A percentile compares a stretch with the other conserved stretches of the same genome.
Evolutionary conservation across 805 yeast genomes (phyloP).

Genomic region (Teunomyces pallodes): DNA sequence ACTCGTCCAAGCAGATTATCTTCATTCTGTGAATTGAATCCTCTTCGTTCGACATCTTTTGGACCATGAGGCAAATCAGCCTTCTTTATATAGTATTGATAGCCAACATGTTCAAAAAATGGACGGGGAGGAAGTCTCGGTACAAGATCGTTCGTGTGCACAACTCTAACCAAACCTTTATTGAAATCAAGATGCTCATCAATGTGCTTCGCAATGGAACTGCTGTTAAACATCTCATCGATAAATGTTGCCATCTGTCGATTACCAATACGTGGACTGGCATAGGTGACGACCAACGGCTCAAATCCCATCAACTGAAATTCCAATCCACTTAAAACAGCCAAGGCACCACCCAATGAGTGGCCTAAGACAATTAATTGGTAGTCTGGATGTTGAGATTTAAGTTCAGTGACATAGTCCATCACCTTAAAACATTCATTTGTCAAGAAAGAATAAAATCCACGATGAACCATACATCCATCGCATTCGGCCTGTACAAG

Average conservation of each 20-base stretch:
- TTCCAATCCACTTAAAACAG: constrained; percentile 62
- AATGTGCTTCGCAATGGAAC: constrained; percentile 19
- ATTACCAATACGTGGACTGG: constrained; percentile 66
- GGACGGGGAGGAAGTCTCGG: constrained; percentile 58
- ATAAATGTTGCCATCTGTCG: constrained; percentile 47
- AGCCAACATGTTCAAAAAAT: constrained; percentile 47
- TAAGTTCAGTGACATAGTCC: constrained; percentile 30
- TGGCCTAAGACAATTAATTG: constrained; percentile 62
- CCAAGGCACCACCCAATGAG: constrained; percentile 74
- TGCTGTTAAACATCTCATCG: constrained; percentile 47
- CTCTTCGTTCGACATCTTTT: constrained; percentile 1
- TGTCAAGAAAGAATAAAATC: constrained; percentile 51
- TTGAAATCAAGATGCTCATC: constrained; percentile 20
- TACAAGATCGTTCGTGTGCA: constrained; percentile 56
- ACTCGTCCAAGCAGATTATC: not conserved
- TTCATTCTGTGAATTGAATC: not conserved
- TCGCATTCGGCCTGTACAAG: constrained; percentile 37
- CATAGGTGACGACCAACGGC: constrained; percentile 58
- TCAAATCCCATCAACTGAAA: constrained; percentile 50
- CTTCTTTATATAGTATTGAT: constrained; percentile 46
- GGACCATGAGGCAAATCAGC: constrained; percentile 36
- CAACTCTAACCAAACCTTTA: constrained; percentile 52
- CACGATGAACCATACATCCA: constrained; percentile 61
- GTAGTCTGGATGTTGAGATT: constrained; percentile 45
- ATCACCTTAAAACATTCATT: constrained; percentile 40